Conservation (phyloP, 345 rosid genomes). For the Theobroma cacao region DNA sequence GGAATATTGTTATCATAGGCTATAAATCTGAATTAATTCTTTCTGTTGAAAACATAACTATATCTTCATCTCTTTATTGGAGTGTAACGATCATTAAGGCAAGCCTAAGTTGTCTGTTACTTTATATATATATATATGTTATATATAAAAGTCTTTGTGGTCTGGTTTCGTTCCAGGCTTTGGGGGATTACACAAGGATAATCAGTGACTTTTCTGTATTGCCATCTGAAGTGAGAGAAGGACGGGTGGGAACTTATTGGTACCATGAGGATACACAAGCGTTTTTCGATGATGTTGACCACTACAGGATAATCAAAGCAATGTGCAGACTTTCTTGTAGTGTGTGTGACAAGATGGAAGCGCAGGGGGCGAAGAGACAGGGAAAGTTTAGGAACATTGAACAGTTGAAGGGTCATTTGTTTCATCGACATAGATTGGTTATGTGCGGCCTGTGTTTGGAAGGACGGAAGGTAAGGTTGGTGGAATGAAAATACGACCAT, state of each 20-base stretch:
- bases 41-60: background rate
- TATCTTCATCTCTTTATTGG: background rate
- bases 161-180: conserved; percentile 47
- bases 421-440: conserved; percentile 68
- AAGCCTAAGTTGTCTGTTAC: background rate
- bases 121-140: background rate
- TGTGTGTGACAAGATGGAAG: conserved; percentile 73
- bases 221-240: conserved; percentile 81
- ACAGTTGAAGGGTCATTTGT: conserved; percentile 92
- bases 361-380: conserved; percentile 57
- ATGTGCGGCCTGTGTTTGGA: conserved; percentile 94
- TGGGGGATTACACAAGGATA: conserved; percentile 89
- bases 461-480: conserved; percentile 78
- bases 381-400: conserved; percentile 72
- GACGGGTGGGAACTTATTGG: conserved; percentile 68
- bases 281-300: conserved; percentile 88
- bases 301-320: conserved; percentile 94
- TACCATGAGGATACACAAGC: conserved; percentile 86
- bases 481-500: background rate
- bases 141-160: background rate
- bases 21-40: background rate
- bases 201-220: conserved; percentile 79
- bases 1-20: background rate
- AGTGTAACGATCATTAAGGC: background rate
- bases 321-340: conserved; percentile 96